phyloP scores from a whole-genome alignment of 2,329 filamentous ascomycete species.

The Cytospora schulzeri region DNA sequence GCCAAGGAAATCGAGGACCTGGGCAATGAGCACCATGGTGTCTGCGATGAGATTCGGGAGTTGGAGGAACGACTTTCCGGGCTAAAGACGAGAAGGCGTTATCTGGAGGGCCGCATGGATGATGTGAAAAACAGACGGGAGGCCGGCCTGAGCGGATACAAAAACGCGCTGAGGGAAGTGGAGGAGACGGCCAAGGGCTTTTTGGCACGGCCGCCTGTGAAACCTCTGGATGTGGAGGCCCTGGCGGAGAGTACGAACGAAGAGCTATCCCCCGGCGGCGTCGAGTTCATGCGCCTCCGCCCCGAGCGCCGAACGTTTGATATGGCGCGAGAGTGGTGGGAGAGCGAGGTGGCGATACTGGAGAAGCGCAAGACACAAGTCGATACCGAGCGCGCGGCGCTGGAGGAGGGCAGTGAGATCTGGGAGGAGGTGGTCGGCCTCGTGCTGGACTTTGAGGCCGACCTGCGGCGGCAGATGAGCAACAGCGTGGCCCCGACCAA shows the following conservation, averaged over 20 bases:
- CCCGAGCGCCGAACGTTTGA: constrained; percentile 67
- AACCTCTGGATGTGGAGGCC: constrained; percentile 53
- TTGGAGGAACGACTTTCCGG: constrained; percentile 65
- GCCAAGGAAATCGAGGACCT: constrained; percentile 63
- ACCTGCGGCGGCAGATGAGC: constrained; percentile 58
- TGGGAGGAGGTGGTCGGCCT: constrained; percentile 66
- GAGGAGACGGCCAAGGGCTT: constrained; percentile 64
- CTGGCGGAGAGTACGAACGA: constrained; percentile 31
- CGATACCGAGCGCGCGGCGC: constrained; percentile 62
- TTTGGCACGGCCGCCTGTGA: constrained; percentile 58
- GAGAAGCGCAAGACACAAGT: constrained; percentile 58
- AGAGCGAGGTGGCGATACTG: constrained; percentile 60
- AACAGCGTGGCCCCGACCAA: constrained; percentile 31
- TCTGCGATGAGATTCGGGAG: constrained; percentile 66
- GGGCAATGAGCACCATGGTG: constrained; percentile 51
- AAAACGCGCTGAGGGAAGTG: constrained; percentile 65
- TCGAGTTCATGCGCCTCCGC: constrained; percentile 62
- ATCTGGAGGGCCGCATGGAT: constrained; percentile 60
- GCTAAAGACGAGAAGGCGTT: constrained; percentile 62
- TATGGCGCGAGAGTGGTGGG: constrained; percentile 74
- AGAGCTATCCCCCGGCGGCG: constrained; percentile 42
- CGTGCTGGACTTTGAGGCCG: constrained; percentile 66
- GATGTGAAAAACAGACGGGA: constrained; percentile 68
- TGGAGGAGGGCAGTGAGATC: constrained; percentile 66
- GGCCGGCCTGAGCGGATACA: constrained; percentile 72